Evolutionary conservation across 208 protist species (phyloP).

Genomic region (Trypanosoma lewisi): DNA sequence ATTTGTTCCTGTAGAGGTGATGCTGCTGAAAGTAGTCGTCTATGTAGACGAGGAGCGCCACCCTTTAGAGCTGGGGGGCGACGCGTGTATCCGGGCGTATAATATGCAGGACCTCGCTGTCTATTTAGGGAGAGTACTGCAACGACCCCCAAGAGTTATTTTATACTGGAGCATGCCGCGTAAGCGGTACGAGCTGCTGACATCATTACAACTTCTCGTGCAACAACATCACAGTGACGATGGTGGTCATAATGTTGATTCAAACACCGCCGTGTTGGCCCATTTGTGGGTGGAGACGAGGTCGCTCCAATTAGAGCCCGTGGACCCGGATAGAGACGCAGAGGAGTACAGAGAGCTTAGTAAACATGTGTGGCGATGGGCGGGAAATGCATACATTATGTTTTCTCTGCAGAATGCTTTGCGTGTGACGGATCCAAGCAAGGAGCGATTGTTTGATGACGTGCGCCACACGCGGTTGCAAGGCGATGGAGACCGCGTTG

Average conservation of each 20-base stretch:
- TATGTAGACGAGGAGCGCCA: constrained; percentile 15
- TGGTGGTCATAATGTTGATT: constrained; percentile 19
- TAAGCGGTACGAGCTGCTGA: constrained; percentile 41
- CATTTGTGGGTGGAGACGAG: constrained; percentile 69
- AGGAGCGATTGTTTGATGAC: constrained; percentile 35
- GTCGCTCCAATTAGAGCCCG: constrained; percentile 40
- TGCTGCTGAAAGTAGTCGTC: constrained; percentile 14
- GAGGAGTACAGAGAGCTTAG: constrained; percentile 45
- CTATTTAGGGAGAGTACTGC: constrained; percentile 13
- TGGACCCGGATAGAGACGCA: constrained; percentile 38
- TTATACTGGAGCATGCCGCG: constrained; percentile 57
- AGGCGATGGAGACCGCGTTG: constrained; percentile 32
- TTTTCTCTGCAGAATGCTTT: constrained; percentile 43
- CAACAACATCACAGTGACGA: constrained; percentile 19
- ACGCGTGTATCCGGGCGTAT: constrained; percentile 1
- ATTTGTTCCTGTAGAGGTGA: not conserved
- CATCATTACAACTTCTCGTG: constrained; percentile 24
- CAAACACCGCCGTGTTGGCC: constrained; percentile 3
- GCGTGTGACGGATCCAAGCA: constrained; percentile 42
- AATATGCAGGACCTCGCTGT: constrained; percentile 9
- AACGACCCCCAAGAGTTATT: constrained; percentile 32
- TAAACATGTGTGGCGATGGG: constrained; percentile 37
- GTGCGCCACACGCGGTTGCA: constrained; percentile 14
- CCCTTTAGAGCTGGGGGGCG: constrained; percentile 6
- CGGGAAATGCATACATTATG: constrained; percentile 40